Evolutionary conservation across 2,329 filamentous ascomycete species (phyloP).

Genomic region (Monilinia laxa): DNA sequence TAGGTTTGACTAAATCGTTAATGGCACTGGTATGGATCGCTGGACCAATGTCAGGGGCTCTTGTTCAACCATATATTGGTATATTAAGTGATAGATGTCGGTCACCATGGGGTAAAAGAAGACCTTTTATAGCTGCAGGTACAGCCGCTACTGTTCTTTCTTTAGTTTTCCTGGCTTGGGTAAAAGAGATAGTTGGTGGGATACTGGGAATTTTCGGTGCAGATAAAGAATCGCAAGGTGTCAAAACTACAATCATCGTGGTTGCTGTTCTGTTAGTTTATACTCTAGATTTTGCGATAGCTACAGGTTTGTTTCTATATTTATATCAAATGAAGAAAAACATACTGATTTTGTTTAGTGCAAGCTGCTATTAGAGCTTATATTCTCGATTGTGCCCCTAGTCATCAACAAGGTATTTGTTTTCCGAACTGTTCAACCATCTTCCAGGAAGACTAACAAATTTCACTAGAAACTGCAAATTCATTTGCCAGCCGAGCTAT

Average conservation of each 20-base stretch:
- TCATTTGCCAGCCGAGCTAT: conserved; percentile 88
- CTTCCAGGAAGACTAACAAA: conserved; percentile 5
- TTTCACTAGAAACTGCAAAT: conserved; percentile 62
- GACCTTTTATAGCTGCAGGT: conserved; percentile 77
- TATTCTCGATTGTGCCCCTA: conserved; percentile 88
- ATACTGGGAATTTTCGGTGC: conserved; percentile 70
- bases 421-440: not conserved
- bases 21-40: conserved; percentile 85
- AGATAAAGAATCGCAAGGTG: conserved; percentile 60
- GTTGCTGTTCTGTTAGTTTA: conserved; percentile 86
- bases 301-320: conserved; percentile 62
- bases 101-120: conserved; percentile 71
- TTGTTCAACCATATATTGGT: conserved; percentile 81
- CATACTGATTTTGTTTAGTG: conserved; percentile 49
- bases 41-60: conserved; percentile 72
- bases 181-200: conserved; percentile 67
- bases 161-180: conserved; percentile 71
- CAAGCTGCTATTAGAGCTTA: conserved; percentile 90
- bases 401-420: conserved; percentile 72
- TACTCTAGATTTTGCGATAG: conserved; percentile 89
- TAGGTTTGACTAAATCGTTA: conserved; percentile 78
- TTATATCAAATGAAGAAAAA: not conserved
- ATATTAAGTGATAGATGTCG: conserved; percentile 79
- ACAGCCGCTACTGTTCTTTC: conserved; percentile 64
- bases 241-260: conserved; percentile 67